These are phyloP conservation scores for Orbilia oligospora DNA, from an alignment of 2,329 filamentous ascomycete genomes.

Conservation along the genomic window DNA sequence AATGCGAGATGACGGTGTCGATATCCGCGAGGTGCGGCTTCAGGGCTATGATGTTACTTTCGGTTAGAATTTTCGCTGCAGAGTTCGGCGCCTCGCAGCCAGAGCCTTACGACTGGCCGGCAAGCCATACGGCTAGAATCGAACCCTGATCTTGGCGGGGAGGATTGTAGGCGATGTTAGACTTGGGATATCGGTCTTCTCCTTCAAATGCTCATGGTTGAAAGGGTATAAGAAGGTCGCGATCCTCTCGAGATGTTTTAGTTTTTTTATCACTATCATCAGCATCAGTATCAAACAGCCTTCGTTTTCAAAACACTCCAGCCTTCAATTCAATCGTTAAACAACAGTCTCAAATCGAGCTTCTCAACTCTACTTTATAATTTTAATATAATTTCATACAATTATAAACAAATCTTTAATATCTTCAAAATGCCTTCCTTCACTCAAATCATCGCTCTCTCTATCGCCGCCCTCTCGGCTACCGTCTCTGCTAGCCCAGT, in stretches of 20 bases:
- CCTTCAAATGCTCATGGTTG: neutral
- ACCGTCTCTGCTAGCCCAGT: constrained; percentile 38
- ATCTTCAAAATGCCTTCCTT: constrained; percentile 49
- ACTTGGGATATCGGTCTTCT: constrained; percentile 14
- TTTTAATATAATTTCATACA: constrained; percentile 13
- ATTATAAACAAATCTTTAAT: constrained; percentile 14
- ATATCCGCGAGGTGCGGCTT: neutral
- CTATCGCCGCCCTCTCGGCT: constrained; percentile 32
- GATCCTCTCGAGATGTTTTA: constrained; percentile 1
- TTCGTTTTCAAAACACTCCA: constrained; percentile 4
- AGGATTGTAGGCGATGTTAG: neutral
- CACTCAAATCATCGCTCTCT: constrained; percentile 35
- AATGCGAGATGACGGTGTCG: constrained; percentile 41
- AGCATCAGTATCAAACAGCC: constrained; percentile 36
- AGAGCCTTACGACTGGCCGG: neutral
- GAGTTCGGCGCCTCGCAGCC: neutral
- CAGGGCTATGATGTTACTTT: constrained; percentile 19
- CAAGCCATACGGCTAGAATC: neutral
- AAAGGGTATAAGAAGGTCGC: constrained; percentile 33
- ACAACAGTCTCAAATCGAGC: constrained; percentile 4
- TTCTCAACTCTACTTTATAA: constrained; percentile 23
- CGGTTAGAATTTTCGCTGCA: constrained; percentile 18
- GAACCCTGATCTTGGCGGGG: constrained; percentile 15
- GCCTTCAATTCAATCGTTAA: constrained; percentile 3
- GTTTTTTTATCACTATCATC: constrained; percentile 37